phyloP scores from a whole-genome alignment of 495 filamentous ascomycete species.

The Oleoguttula mirabilis region DNA sequence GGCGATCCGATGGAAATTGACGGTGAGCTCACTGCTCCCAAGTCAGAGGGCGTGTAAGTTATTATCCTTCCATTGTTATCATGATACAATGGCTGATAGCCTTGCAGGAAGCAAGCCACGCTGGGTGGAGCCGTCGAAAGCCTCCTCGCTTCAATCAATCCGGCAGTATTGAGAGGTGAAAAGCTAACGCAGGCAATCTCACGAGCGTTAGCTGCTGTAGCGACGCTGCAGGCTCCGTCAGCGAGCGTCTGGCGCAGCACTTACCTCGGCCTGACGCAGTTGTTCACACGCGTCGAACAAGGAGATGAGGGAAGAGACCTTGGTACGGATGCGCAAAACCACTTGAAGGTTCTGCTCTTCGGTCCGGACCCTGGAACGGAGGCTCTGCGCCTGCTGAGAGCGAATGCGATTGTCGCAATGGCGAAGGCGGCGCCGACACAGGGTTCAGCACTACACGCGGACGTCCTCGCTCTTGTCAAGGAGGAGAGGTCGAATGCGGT shows the following conservation, averaged over 20 bases:
- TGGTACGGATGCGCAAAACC: neutral
- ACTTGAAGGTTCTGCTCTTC: slow-evolving; percentile 9
- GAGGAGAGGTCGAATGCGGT: slow-evolving; percentile 7
- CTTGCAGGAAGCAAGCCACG: slow-evolving; percentile 6
- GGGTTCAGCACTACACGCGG: neutral
- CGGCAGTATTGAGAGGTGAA: neutral
- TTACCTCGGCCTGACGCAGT: slow-evolving; percentile 5
- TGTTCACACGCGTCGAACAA: slow-evolving; percentile 9
- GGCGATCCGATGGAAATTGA: slow-evolving; percentile 58
- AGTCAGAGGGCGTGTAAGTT: slow-evolving; percentile 16
- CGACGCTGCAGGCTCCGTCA: neutral
- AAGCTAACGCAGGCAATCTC: neutral
- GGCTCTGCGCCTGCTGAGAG: slow-evolving; percentile 13
- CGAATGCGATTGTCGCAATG: slow-evolving; percentile 11
- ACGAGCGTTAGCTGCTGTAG: neutral
- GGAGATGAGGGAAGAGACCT: neutral
- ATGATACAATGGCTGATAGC: slow-evolving; percentile 9
- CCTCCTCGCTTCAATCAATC: slow-evolving; percentile 16
- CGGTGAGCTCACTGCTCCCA: slow-evolving; percentile 17
- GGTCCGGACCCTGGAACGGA: slow-evolving; percentile 10
- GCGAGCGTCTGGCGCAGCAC: slow-evolving; percentile 2
- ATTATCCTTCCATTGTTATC: too few relatives aligned
- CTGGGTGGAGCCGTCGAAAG: slow-evolving; percentile 7
- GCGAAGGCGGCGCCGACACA: neutral
- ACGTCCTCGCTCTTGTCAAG: neutral